Percentiles rank a stretch among this genome's conserved stretches.
Conservation (phyloP, 1,139 yeast genomes). For the Pichia sp. region DNA sequence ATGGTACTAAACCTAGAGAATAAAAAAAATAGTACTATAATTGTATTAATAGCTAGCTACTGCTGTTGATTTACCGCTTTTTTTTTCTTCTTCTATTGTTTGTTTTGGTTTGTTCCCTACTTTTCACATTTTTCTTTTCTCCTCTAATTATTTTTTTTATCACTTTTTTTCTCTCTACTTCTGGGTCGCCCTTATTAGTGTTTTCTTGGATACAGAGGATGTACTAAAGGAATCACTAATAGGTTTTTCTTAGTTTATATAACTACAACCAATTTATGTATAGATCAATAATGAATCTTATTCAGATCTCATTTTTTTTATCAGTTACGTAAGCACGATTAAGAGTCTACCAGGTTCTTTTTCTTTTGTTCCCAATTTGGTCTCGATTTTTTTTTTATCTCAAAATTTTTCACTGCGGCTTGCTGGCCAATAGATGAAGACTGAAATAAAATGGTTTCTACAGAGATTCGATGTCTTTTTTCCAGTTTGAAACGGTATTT, state of each 20-base stretch:
- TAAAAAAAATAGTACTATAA: background rate
- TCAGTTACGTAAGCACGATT: background rate
- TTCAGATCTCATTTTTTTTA: background rate
- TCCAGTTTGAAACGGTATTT: no score
- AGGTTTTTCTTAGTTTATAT: conserved; percentile 1
- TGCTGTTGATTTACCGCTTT: conserved; percentile 1
- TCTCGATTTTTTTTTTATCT: background rate
- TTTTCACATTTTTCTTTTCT: background rate
- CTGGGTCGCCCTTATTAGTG: conserved; percentile 3
- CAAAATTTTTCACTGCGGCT: background rate
- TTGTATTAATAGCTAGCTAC: background rate
- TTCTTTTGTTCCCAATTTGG: background rate
- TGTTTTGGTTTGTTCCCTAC: background rate
- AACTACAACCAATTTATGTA: background rate
- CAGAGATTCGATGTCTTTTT: no score
- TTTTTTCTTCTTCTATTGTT: background rate
- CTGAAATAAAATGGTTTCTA: background rate
- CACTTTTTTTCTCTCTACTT: background rate
- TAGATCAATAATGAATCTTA: background rate
- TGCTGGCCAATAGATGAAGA: background rate
- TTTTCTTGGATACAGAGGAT: background rate
- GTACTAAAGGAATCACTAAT: background rate
- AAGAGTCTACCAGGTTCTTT: background rate
- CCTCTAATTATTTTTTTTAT: background rate
- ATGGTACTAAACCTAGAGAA: conserved; percentile 8